Evolutionary conservation across 306 rosid species (phyloP).

Genomic region (Cicer pinnatifidum): DNA sequence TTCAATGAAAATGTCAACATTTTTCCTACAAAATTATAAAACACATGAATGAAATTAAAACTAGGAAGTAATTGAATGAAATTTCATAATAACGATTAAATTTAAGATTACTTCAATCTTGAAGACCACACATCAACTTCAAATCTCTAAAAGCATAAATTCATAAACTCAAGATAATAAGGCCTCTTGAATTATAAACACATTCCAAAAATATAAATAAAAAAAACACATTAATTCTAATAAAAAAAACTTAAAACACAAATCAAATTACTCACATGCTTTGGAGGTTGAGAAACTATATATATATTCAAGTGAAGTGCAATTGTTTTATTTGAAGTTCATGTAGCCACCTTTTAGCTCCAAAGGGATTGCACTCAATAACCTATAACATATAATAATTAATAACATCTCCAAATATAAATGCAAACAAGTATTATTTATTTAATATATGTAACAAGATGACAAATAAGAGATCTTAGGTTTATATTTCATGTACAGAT

Average conservation of each 20-base stretch:
- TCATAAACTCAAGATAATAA: conserved; percentile 67
- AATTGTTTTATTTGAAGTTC: too few species aligned
- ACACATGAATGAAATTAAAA: neutral
- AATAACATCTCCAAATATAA: too few species aligned
- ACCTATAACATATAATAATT: too few species aligned
- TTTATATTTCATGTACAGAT: too few species aligned
- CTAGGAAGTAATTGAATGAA: neutral
- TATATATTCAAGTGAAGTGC: too few species aligned
- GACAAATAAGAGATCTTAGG: too few species aligned
- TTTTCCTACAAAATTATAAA: too few species aligned
- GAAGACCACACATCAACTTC: conserved; percentile 94
- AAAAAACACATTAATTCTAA: neutral
- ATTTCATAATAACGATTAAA: conserved; percentile 33
- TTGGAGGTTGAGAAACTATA: conserved; percentile 60
- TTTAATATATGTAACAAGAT: too few species aligned
- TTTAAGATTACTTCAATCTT: conserved; percentile 65
- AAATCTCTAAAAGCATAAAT: conserved; percentile 85
- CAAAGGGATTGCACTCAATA: too few species aligned
- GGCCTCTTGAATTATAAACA: conserved; percentile 70
- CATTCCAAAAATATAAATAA: conserved; percentile 32
- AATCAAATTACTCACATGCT: conserved; percentile 4
- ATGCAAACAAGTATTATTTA: too few species aligned
- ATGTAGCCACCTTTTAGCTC: too few species aligned
- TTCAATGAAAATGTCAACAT: conserved; percentile 49
- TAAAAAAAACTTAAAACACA: too few species aligned